A percentile compares a stretch with the other conserved stretches of the same genome.
phyloP scores from a whole-genome alignment of 192 early-diverging fungal genomes.

The Backusella mclennaniae region DNA sequence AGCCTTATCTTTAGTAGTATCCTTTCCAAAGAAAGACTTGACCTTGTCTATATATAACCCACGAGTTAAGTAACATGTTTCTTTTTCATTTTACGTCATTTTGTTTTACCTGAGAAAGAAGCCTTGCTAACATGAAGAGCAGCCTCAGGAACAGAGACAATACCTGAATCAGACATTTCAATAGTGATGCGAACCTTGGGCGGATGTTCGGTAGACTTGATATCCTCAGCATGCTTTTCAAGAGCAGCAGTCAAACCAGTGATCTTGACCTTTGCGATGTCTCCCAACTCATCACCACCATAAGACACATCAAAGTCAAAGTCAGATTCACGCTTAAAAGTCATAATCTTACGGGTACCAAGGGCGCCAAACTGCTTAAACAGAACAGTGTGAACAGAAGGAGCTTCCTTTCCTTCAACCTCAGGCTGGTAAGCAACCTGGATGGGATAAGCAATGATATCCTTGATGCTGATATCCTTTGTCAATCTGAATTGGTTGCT shows the following conservation, averaged over 20 bases:
- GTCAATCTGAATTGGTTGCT: slow-evolving; percentile 83
- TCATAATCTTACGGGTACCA: slow-evolving; percentile 84
- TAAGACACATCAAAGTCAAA: slow-evolving; percentile 79
- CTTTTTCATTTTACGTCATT: background rate
- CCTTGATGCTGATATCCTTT: slow-evolving; percentile 83
- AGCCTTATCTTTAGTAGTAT: slow-evolving; percentile 30
- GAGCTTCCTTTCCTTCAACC: slow-evolving; percentile 15
- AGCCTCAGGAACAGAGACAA: slow-evolving; percentile 68
- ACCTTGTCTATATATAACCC: slow-evolving; percentile 44
- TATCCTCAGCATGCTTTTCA: slow-evolving; percentile 60
- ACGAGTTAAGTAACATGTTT: background rate
- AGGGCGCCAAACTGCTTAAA: slow-evolving; percentile 68
- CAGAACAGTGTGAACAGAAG: slow-evolving; percentile 49
- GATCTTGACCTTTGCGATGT: slow-evolving; percentile 64
- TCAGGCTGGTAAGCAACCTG: slow-evolving; percentile 59
- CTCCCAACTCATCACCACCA: slow-evolving; percentile 30
- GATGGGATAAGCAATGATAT: slow-evolving; percentile 68
- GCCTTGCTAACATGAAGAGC: slow-evolving; percentile 43
- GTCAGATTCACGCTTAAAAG: slow-evolving; percentile 73
- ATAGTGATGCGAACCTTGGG: slow-evolving; percentile 86
- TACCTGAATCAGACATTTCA: slow-evolving; percentile 77
- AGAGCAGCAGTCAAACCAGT: slow-evolving; percentile 70
- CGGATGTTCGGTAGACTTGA: slow-evolving; percentile 26
- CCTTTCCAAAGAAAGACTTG: slow-evolving; percentile 65
- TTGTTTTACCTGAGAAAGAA: slow-evolving; percentile 34